These are phyloP conservation scores for Vanrija sp. DNA, from an alignment of 1,284 basidiomycete species.

Conservation along the genomic window DNA sequence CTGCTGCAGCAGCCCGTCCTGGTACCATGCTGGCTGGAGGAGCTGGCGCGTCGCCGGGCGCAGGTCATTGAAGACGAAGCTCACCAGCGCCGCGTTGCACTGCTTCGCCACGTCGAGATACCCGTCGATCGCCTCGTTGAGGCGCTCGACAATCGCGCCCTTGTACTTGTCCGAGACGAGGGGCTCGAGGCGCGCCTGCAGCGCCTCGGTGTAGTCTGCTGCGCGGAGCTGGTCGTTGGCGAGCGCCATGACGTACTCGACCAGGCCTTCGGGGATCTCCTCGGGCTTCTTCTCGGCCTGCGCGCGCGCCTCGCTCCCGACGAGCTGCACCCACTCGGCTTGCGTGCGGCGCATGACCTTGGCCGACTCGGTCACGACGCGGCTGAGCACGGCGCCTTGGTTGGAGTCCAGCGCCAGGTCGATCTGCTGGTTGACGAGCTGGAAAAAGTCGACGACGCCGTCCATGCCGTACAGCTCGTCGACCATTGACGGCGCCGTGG, in stretches of 20 bases:
- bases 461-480: slow-evolving; percentile 90
- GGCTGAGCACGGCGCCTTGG: slow-evolving; percentile 86
- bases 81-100: slow-evolving; percentile 89
- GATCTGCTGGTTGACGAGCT: slow-evolving; percentile 97
- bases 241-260: slow-evolving; percentile 95
- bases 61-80: slow-evolving; percentile 92
- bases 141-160: slow-evolving; percentile 70
- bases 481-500: slow-evolving; percentile 75
- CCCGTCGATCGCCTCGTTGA: slow-evolving; percentile 96
- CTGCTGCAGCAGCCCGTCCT: slow-evolving; percentile 57
- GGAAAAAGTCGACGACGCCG: slow-evolving; percentile 91
- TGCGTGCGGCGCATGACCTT: slow-evolving; percentile 89
- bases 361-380: slow-evolving; percentile 82
- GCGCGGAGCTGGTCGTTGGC: slow-evolving; percentile 98
- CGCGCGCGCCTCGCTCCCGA: slow-evolving; percentile 83
- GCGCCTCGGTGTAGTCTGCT: slow-evolving; percentile 85
- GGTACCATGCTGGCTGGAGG: slow-evolving; percentile 79
- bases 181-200: slow-evolving; percentile 79
- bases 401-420: slow-evolving; percentile 94
- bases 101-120: slow-evolving; percentile 97
- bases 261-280: slow-evolving; percentile 79
- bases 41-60: slow-evolving; percentile 81
- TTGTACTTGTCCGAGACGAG: slow-evolving; percentile 92
- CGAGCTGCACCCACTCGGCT: slow-evolving; percentile 75
- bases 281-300: slow-evolving; percentile 78